Base-by-base conservation (phyloP, 148 eudicot species). In the Camellia granthamiana region DNA sequence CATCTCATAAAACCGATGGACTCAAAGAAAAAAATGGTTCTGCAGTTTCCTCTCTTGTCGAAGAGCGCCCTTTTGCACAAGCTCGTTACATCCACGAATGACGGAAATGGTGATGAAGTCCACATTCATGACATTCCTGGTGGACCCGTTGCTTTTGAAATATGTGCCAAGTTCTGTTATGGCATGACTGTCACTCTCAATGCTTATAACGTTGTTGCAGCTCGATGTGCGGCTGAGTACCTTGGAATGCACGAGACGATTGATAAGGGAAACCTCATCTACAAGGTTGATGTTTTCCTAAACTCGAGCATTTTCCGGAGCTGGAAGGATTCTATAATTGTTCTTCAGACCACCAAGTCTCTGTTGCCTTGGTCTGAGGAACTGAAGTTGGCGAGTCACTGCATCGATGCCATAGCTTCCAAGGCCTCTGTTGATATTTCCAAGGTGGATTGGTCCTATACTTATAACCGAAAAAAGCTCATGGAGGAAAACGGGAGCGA, bases 271-370 rank as follows among this genome's bases (percentile, higher is more conserved):
- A 95, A 95, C 80, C 95, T 95, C 47, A 86, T 82, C 13, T 93
- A 92, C 89, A 95, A 95, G 77, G 87, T 95, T 23, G 97, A 93
- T 55, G 95, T 86, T 68, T 95, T 95, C 78, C 88, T 95, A 16
- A 89, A 78, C 78, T 87, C 95, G 6, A 86, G 91, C 81, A 86
- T 95, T 56, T 92, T 95, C n/a, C 80, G 90, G 14, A 90, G 97
- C 78, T 95, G 98, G 98, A 95, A 95, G 80, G 98, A 95, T 78
- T 92, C 98, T 0, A 93, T 95, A 69, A 88, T 95, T 47, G 91
- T 88, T 84, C 89, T 95, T 38, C 98, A 95, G 83, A 87, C 91
- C n/a, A 82, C 93, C 16, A 90, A 87, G 82, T 85, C 91, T 61
- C 70, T 84, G 63, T 85, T 83, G 12, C 94, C 94, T 3, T 89